Conservation (phyloP, 2,329 filamentous ascomycete genomes). For the Aspergillus sergii region DNA sequence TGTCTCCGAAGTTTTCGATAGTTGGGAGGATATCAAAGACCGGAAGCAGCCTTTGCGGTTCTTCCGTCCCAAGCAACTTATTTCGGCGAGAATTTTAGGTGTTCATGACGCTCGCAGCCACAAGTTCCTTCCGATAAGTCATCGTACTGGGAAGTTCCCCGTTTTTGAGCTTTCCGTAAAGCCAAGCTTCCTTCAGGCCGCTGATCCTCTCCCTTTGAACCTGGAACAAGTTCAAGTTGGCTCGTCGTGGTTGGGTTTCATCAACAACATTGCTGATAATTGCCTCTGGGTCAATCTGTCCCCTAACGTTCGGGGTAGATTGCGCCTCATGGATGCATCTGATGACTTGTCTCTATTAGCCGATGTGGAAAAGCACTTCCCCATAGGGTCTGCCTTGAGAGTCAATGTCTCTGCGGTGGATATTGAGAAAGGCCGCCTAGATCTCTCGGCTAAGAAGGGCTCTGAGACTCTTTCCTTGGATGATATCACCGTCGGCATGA, state of each 20-base stretch:
- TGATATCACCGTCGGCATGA: constrained; percentile 74
- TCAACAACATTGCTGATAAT: constrained; percentile 83
- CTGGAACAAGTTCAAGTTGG: constrained; percentile 74
- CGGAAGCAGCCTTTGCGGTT: constrained; percentile 76
- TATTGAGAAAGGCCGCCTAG: constrained; percentile 70
- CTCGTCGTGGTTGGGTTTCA: constrained; percentile 75
- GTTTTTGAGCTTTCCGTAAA: constrained; percentile 89
- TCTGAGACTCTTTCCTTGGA: constrained; percentile 67
- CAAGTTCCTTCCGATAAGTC: constrained; percentile 86
- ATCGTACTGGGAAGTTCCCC: constrained; percentile 74
- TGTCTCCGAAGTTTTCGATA: constrained; percentile 85
- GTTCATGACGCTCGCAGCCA: constrained; percentile 89
- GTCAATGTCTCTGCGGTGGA: constrained; percentile 79
- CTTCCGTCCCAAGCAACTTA: constrained; percentile 70
- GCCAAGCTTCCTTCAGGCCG: constrained; percentile 57
- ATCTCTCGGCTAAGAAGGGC: constrained; percentile 76
- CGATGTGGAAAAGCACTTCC: constrained; percentile 78
- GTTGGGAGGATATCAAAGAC: constrained; percentile 82
- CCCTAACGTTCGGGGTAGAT: constrained; percentile 81
- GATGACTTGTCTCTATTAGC: constrained; percentile 80
- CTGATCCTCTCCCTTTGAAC: constrained; percentile 65
- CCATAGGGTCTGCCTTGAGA: constrained; percentile 83
- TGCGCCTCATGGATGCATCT: constrained; percentile 80
- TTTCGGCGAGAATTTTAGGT: constrained; percentile 78
- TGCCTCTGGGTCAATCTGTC: constrained; percentile 90